Conservation (phyloP, 345 rosid genomes). For the Bruguiera gymnorhiza region DNA sequence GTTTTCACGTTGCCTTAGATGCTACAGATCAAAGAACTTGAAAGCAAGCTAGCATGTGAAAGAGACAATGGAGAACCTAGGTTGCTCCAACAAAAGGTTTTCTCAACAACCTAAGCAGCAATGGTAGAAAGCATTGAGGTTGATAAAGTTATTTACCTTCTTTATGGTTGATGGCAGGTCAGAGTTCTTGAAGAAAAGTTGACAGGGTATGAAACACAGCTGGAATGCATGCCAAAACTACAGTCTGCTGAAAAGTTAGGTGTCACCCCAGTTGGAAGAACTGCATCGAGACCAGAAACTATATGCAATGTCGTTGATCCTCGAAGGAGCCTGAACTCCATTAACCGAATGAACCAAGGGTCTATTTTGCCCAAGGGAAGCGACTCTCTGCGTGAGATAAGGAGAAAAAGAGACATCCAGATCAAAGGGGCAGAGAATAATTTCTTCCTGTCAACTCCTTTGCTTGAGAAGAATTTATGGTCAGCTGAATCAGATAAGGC, state of each 20-base stretch:
- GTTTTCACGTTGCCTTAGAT: too few species aligned
- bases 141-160: background rate
- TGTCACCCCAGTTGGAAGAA: conserved; percentile 22
- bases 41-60: too few species aligned
- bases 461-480: conserved; percentile 23
- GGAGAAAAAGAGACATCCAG: conserved; percentile 33
- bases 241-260: conserved; percentile 14
- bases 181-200: conserved; percentile 31
- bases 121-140: too few species aligned
- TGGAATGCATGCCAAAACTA: background rate
- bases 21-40: too few species aligned
- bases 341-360: conserved; percentile 13
- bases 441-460: conserved; percentile 16
- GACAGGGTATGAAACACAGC: conserved; percentile 10
- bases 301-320: conserved; percentile 16
- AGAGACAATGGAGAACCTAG: too few species aligned
- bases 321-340: conserved; percentile 22
- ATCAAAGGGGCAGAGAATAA: conserved; percentile 36
- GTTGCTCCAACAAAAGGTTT: too few species aligned
- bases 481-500: conserved; percentile 22
- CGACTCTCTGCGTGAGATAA: conserved; percentile 31
- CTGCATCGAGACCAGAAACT: conserved; percentile 18
- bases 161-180: conserved; percentile 21
- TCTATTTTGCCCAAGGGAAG: conserved; percentile 39
- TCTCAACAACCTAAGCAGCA: too few species aligned